Evolutionary conservation across 495 filamentous ascomycete genomes (phyloP), one percentile per base, ranked within the genome.

Genomic region (Lophiostoma macrostomum): DNA sequence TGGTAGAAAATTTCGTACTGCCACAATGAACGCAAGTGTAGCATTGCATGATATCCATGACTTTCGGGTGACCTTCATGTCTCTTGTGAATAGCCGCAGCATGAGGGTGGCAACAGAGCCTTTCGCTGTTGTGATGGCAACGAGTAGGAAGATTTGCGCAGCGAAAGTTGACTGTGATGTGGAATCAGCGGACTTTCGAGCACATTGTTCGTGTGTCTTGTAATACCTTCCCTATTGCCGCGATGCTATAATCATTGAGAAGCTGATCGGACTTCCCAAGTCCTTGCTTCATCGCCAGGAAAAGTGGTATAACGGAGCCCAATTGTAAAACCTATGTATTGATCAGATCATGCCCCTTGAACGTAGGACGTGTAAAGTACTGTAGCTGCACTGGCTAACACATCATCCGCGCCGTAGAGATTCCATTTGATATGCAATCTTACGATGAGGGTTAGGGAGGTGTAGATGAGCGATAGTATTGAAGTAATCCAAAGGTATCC

Each of bases 391-490:
- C 27, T 11, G 12, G 39, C 42, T 14, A 25, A 19, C 16, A 31
- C 23, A 35, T 56, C 52, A 25, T 56, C 52, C 12, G 30, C 22
- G n/a, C 52, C 52, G 31, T 49, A 56, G 10, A 56, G 30, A 6
- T 56, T 56, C 52, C 52, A 56, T 40, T 56, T 56, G 10, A 56
- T 39, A 29, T 56, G 52, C 16, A 37, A 23, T 20, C 52, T 20
- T 4, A 56, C 43, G 22, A 49, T 12, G n/a, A 56, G 10, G 23
- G 41, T 16, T 8, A 56, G 42, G 13, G 22, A 20, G 4, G 52
- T 25, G 18, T 56, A 56, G 18, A 49, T 32, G 5, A 49, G 16
- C 39, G 43, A 48, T 10, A 56, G 36, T 13, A 56, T 56, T 22
- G 43, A 36, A 8, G 52, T 24, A 16, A 56, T 56, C 52, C 52